Percentiles rank a stretch among this genome's conserved stretches.
Evolutionary conservation across 164 flowering plant species (phyloP).

Genomic region (Tetracentron sinense): DNA sequence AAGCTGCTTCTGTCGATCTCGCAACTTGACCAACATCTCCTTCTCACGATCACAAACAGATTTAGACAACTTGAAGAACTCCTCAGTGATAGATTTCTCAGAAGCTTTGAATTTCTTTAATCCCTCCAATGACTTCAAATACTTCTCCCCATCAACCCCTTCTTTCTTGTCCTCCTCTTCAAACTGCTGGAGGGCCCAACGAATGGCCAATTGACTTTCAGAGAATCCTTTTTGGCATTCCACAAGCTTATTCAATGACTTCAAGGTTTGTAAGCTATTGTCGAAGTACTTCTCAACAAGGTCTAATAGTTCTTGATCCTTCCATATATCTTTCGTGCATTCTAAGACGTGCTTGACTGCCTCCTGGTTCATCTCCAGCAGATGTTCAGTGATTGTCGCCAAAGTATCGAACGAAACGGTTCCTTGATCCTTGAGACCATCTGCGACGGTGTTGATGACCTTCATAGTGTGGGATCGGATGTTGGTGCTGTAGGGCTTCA

Average conservation of each 20-base stretch:
- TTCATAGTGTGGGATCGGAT: conserved; percentile 49
- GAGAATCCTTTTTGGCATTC: conserved; percentile 60
- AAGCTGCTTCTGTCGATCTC: conserved; percentile 47
- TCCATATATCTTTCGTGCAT: conserved; percentile 68
- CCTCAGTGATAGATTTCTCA: conserved; percentile 67
- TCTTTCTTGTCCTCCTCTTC: conserved; percentile 41
- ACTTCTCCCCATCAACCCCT: conserved; percentile 23
- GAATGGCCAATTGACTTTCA: conserved; percentile 55
- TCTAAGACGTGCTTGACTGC: conserved; percentile 59
- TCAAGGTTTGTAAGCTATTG: conserved; percentile 59
- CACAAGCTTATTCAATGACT: conserved; percentile 66
- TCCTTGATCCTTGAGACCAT: conserved; percentile 45
- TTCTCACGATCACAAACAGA: conserved; percentile 52
- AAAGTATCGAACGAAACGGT: conserved; percentile 66
- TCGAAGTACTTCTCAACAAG: conserved; percentile 79
- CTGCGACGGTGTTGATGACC: conserved; percentile 51
- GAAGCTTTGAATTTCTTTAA: conserved; percentile 54
- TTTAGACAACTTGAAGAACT: conserved; percentile 49
- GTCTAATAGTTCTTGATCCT: conserved; percentile 45
- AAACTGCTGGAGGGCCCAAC: conserved; percentile 58
- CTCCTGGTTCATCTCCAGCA: conserved; percentile 77
- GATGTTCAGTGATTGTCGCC: conserved; percentile 49
- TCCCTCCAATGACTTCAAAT: conserved; percentile 45
- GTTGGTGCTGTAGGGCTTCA: conserved; percentile 46
- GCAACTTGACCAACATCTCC: conserved; percentile 56